Evolutionary conservation across 2,329 filamentous ascomycete species (phyloP), one percentile per base, ranked within the genome.

Genomic region (Sporothrix protearum): DNA sequence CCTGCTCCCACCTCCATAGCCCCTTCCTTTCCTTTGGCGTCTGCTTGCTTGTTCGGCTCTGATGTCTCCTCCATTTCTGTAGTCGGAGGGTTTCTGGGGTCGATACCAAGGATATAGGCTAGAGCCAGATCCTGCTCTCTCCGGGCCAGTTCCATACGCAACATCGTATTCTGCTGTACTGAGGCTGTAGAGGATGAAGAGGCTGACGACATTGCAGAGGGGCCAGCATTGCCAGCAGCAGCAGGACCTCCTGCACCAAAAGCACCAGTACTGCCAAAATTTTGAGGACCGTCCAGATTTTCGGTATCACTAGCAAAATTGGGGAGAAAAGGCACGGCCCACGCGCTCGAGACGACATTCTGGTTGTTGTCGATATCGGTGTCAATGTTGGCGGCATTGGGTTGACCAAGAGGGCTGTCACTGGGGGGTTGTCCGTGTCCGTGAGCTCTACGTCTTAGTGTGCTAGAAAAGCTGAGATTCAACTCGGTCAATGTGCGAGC

Each of bases 381-480:
- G 16, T 49, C 19, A 16, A 49, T 49, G 16, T n/a, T 57, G 53
- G 12, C 9, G 28, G 16, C 4, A 25, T 6, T 57, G 55, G 28
- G 6, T 14, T 47, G 42, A 16, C 12, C 14, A 45, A 45, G 85
- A 36, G 82, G 78, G 73, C 28, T 57, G 53, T 1, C 33, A 2
- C 14, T 14, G 89, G 85, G 6, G 86, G 79, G 39, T 80, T 76
- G 7, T 78, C 75, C 7, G 82, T 16, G 82, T 71, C 82, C 84
- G 57, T 84, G 80, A 19, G 85, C 82, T 76, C 82, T 81, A 55
- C 76, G 76, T 1, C 86, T 87, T 19, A 89, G 79, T 2, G 75
- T 73, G 45, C 86, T 82, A 0, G 88, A 90, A 72, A 91, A 84
- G 4, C 88, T 90, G 16, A 91, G 78, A 68, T 85, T 83, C 33